Percentiles rank a stretch among this genome's conserved stretches.
Evolutionary conservation across 371 early-diverging fungal genomes (phyloP).

Genomic region (Umbelopsis sp.): DNA sequence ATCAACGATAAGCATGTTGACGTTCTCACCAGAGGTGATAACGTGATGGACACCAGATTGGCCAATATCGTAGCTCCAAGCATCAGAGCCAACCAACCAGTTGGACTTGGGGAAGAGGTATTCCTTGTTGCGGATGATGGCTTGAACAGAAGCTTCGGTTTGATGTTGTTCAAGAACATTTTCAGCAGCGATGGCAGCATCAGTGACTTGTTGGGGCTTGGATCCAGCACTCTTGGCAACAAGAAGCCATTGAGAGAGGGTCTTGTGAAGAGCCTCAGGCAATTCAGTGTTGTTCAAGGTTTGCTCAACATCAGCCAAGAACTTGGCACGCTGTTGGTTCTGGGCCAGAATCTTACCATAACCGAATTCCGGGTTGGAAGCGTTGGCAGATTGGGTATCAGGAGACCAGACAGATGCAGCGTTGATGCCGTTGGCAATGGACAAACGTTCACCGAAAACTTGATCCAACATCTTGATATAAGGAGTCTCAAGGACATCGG

Average conservation of each 20-base stretch:
- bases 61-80: conserved; percentile 86
- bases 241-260: conserved; percentile 71
- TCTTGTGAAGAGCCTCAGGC: conserved; percentile 57
- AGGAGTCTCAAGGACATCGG: conserved; percentile 61
- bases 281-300: conserved; percentile 59
- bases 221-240: conserved; percentile 60
- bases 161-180: conserved; percentile 40
- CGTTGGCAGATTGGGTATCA: conserved; percentile 37
- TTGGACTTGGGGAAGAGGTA: conserved; percentile 64
- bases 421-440: conserved; percentile 75
- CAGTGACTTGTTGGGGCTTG: conserved; percentile 43
- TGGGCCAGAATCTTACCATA: conserved; percentile 75
- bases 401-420: conserved; percentile 52
- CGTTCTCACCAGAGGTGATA: conserved; percentile 78
- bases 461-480: conserved; percentile 82
- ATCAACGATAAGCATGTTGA: conserved; percentile 90
- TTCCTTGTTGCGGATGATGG: conserved; percentile 41
- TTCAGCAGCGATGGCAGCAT: conserved; percentile 40
- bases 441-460: conserved; percentile 76
- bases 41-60: conserved; percentile 90
- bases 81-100: conserved; percentile 90
- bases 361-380: conserved; percentile 85
- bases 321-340: conserved; percentile 72
- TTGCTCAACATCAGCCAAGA: conserved; percentile 63
- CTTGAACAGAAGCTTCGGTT: conserved; percentile 34